A percentile compares a stretch with the other conserved stretches of the same genome.
phyloP scores from a whole-genome alignment of 2,329 filamentous ascomycete species.

The Annulohypoxylon truncatum region DNA sequence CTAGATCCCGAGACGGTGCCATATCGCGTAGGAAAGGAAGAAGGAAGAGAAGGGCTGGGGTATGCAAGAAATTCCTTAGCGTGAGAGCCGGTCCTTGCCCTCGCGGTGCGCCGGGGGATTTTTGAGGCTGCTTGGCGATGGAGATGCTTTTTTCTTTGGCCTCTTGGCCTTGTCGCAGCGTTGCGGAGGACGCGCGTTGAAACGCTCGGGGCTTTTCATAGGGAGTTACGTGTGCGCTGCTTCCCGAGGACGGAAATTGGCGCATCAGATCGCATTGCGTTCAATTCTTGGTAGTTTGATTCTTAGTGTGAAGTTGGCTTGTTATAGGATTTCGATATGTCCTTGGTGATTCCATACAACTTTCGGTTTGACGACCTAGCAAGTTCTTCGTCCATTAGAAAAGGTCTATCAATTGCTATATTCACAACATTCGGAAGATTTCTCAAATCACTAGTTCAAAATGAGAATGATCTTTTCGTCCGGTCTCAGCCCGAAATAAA shows the following conservation, averaged over 20 bases:
- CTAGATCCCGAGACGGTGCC: too few relatives aligned
- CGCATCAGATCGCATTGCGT: conserved; percentile 1
- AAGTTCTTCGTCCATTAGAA: too few relatives aligned
- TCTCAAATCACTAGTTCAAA: not conserved
- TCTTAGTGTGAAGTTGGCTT: too few relatives aligned
- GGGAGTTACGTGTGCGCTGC: conserved; percentile 10
- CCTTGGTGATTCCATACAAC: too few relatives aligned
- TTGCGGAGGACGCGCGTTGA: conserved; percentile 14
- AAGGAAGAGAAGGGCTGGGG: too few relatives aligned
- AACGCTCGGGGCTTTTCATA: conserved; percentile 18
- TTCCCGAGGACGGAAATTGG: not conserved
- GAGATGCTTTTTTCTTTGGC: conserved; percentile 16
- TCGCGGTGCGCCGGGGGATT: conserved; percentile 7
- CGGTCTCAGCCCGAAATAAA: conserved; percentile 30
- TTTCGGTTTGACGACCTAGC: too few relatives aligned
- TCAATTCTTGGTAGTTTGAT: not conserved
- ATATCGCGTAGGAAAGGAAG: too few relatives aligned
- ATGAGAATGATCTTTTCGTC: conserved; percentile 4
- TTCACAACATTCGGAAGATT: too few relatives aligned
- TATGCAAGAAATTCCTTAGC: not conserved
- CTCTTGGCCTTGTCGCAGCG: conserved; percentile 36
- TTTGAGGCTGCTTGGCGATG: conserved; percentile 34
- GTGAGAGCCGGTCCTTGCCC: conserved; percentile 26
- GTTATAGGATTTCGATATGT: too few relatives aligned
- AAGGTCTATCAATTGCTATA: too few relatives aligned